These are phyloP conservation scores for Starmerella apis DNA, from an alignment of 805 yeast genomes.

Conservation along the genomic window DNA sequence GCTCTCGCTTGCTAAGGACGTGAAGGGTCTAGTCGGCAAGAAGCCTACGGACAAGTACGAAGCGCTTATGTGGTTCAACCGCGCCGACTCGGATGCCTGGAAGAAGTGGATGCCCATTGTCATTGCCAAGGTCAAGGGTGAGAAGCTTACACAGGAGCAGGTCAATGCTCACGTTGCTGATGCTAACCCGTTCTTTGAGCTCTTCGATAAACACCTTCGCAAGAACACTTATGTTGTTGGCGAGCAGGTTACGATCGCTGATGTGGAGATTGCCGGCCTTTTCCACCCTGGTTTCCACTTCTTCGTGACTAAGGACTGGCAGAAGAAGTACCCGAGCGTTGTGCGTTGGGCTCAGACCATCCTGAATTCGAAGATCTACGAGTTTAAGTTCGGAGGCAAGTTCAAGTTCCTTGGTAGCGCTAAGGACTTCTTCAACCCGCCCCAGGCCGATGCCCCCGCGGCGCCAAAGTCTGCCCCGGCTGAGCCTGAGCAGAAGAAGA, in stretches of 20 bases:
- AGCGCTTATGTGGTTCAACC: slow-evolving; percentile 68
- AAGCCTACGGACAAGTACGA: slow-evolving; percentile 15
- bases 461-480: slow-evolving; percentile 37
- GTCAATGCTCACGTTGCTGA: slow-evolving; percentile 39
- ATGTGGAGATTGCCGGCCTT: slow-evolving; percentile 44
- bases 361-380: slow-evolving; percentile 18
- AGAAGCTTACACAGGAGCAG: slow-evolving; percentile 68
- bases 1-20: slow-evolving; percentile 22
- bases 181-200: slow-evolving; percentile 20
- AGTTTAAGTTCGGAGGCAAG: slow-evolving; percentile 13
- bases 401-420: slow-evolving; percentile 12
- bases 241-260: slow-evolving; percentile 59
- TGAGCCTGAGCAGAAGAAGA: slow-evolving; percentile 37
- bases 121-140: slow-evolving; percentile 49
- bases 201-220: slow-evolving; percentile 40
- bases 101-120: slow-evolving; percentile 41
- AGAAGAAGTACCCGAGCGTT: slow-evolving; percentile 49
- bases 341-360: slow-evolving; percentile 64
- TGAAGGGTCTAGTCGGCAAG: slow-evolving; percentile 21
- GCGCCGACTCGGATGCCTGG: slow-evolving; percentile 59
- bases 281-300: slow-evolving; percentile 43
- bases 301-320: slow-evolving; percentile 36
- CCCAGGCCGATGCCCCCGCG: slow-evolving; percentile 30
- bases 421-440: slow-evolving; percentile 9
- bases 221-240: slow-evolving; percentile 61